Conservation (phyloP, 1,139 yeast genomes). For the Sugiyamaella pinicola region DNA sequence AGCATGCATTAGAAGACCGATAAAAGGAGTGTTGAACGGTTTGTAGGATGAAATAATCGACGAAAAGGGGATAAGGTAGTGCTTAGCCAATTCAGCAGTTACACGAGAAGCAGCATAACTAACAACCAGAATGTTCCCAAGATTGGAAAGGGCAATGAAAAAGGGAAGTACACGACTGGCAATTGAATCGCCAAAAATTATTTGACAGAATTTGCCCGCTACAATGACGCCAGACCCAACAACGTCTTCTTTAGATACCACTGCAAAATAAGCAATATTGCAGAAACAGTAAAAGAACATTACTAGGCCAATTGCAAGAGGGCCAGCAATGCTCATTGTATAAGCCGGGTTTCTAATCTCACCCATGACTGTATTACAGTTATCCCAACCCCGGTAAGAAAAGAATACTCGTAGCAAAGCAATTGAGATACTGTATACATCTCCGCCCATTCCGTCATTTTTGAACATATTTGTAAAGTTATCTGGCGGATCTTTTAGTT, state of each 20-base stretch:
- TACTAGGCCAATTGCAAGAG: conserved; percentile 61
- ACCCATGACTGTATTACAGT: conserved; percentile 78
- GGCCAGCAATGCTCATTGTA: conserved; percentile 71
- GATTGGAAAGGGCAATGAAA: conserved; percentile 67
- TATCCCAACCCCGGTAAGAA: conserved; percentile 69
- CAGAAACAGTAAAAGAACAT: conserved; percentile 68
- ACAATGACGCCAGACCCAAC: conserved; percentile 66
- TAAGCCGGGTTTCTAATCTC: conserved; percentile 72
- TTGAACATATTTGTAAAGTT: conserved; percentile 37
- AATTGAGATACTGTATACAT: conserved; percentile 45
- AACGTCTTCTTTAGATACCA: conserved; percentile 69
- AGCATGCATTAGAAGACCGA: conserved; percentile 56
- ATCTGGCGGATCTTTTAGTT: conserved; percentile 32
- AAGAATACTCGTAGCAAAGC: conserved; percentile 60
- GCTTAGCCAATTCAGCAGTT: conserved; percentile 72
- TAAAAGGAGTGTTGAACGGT: conserved; percentile 57
- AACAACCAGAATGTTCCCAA: conserved; percentile 78
- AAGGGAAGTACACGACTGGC: conserved; percentile 65
- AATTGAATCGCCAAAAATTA: conserved; percentile 62
- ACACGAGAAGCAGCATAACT: conserved; percentile 75
- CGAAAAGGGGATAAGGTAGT: conserved; percentile 72
- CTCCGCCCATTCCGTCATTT: conserved; percentile 42
- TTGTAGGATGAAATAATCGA: conserved; percentile 51
- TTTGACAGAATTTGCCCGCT: conserved; percentile 73
- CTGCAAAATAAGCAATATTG: conserved; percentile 71